A percentile compares a stretch with the other conserved stretches of the same genome.
These are phyloP conservation scores for Aspergillus pseudoglaucus DNA, from an alignment of 2,329 filamentous ascomycete genomes.

Conservation along the genomic window DNA sequence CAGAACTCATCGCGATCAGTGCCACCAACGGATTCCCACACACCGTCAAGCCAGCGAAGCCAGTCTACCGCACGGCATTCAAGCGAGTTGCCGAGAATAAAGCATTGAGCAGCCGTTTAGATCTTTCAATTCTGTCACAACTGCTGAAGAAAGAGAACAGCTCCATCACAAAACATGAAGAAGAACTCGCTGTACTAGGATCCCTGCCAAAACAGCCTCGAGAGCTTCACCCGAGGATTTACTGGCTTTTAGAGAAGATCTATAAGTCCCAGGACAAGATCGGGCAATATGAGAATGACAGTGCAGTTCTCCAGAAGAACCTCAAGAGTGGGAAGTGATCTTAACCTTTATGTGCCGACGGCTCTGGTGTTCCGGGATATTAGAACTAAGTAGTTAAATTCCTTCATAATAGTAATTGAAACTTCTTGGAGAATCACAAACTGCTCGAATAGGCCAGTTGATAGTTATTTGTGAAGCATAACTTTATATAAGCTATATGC, in stretches of 20 bases:
- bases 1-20: slow-evolving; percentile 75
- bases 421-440: no score
- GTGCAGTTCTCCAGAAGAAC: slow-evolving; percentile 64
- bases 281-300: slow-evolving; percentile 65
- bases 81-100: slow-evolving; percentile 62
- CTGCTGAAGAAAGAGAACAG: slow-evolving; percentile 65
- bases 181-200: slow-evolving; percentile 66
- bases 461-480: no score
- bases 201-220: slow-evolving; percentile 62
- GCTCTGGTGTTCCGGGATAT: not conserved
- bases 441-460: no score
- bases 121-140: slow-evolving; percentile 63
- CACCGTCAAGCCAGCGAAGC: slow-evolving; percentile 71
- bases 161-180: slow-evolving; percentile 71
- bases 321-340: slow-evolving; percentile 48
- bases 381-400: not conserved
- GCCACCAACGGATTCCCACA: slow-evolving; percentile 70
- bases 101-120: slow-evolving; percentile 67
- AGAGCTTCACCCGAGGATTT: slow-evolving; percentile 60
- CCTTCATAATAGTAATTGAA: not conserved
- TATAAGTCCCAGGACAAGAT: slow-evolving; percentile 69
- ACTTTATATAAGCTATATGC: no score
- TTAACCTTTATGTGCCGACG: not conserved
- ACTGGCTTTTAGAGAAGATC: slow-evolving; percentile 69
- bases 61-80: slow-evolving; percentile 82